phyloP scores from a whole-genome alignment of 2,329 filamentous ascomycete genomes.

The Nannizziopsis arthrosporioides region DNA sequence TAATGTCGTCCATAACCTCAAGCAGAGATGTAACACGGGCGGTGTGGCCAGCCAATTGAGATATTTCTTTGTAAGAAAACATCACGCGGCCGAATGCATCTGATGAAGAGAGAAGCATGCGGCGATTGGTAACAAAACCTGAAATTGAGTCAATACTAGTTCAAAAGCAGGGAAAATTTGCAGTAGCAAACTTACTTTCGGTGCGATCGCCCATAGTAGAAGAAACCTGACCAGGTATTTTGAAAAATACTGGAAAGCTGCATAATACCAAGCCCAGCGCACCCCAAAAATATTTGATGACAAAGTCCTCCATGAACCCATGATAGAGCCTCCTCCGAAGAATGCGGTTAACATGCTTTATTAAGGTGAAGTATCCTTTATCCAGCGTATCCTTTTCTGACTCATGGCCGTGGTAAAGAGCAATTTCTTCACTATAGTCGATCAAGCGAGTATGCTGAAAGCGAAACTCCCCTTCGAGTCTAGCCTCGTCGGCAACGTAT shows the following conservation, averaged over 20 bases:
- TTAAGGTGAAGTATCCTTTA: constrained; percentile 96
- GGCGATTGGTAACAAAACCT: constrained; percentile 84
- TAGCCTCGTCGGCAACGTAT: constrained; percentile 92
- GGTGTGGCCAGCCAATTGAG: constrained; percentile 89
- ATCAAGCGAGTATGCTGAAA: constrained; percentile 92
- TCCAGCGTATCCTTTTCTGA: constrained; percentile 93
- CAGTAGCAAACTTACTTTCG: constrained; percentile 38
- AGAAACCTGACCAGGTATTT: constrained; percentile 59
- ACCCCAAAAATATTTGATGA: constrained; percentile 99
- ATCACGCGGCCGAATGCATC: constrained; percentile 92
- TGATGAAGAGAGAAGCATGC: constrained; percentile 83
- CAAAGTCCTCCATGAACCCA: constrained; percentile 98
- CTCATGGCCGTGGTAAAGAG: constrained; percentile 80
- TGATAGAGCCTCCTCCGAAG: constrained; percentile 84
- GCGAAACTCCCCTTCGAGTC: constrained; percentile 88
- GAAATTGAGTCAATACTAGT: constrained; percentile 14
- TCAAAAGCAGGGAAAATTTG: neutral
- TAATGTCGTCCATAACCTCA: constrained; percentile 88
- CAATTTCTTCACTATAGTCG: constrained; percentile 90
- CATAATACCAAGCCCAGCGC: constrained; percentile 83
- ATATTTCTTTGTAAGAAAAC: constrained; percentile 97
- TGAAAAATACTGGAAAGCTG: constrained; percentile 91
- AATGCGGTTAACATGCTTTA: constrained; percentile 98
- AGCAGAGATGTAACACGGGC: constrained; percentile 80
- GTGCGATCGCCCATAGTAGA: constrained; percentile 44